phyloP scores from a whole-genome alignment of 83 land plant genomes.

The Diphasiastrum complanatum region DNA sequence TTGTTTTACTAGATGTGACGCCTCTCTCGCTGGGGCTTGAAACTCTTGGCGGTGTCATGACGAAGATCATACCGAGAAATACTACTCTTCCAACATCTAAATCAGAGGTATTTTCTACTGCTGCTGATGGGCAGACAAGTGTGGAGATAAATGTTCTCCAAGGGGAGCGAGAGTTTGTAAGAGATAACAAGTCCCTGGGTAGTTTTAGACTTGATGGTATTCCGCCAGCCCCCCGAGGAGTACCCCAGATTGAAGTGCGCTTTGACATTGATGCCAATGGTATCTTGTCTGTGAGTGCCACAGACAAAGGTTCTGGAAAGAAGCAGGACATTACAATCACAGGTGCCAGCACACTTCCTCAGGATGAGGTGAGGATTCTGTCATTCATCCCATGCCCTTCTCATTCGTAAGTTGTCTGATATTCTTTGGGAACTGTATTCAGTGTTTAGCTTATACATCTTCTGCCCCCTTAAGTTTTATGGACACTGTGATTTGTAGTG shows the following conservation, averaged over 20 bases:
- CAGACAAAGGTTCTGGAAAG: conserved; percentile 68
- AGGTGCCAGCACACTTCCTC: conserved; percentile 65
- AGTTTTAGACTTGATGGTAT: conserved; percentile 72
- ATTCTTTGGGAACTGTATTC: no score
- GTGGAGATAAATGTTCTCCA: conserved; percentile 80
- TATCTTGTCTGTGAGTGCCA: conserved; percentile 62
- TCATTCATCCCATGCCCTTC: no score
- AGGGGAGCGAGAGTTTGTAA: conserved; percentile 76
- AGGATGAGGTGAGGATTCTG: conserved; percentile 48
- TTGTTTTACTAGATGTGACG: conserved; percentile 66
- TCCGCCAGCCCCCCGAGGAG: conserved; percentile 82
- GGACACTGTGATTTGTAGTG: no score
- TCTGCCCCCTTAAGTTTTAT: no score
- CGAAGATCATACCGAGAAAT: conserved; percentile 71
- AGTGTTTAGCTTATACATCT: no score
- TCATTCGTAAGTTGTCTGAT: no score
- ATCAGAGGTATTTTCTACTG: conserved; percentile 81
- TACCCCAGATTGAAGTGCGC: conserved; percentile 76
- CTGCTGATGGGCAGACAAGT: conserved; percentile 82
- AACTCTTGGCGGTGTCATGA: conserved; percentile 79
- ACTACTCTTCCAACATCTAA: conserved; percentile 77
- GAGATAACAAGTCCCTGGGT: conserved; percentile 72
- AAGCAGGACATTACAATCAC: conserved; percentile 80
- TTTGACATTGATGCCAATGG: conserved; percentile 84
- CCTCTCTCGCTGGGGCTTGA: conserved; percentile 75